A percentile compares a stretch with the other conserved stretches of the same genome.
phyloP scores from a whole-genome alignment of 768 basidiomycete species.

The Termitomyces heimii region DNA sequence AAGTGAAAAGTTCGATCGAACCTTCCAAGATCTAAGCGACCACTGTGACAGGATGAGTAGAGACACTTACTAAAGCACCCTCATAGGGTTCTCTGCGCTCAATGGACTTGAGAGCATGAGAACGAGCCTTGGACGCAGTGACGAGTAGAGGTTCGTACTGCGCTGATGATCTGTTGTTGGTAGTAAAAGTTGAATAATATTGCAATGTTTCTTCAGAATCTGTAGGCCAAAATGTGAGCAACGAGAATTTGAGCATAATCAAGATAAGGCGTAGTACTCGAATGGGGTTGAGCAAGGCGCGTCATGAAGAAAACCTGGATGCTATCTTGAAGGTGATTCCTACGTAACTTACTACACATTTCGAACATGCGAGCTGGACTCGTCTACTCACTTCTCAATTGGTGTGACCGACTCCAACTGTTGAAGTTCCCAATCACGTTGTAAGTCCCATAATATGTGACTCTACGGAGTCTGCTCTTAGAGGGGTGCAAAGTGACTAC shows the following conservation, averaged over 20 bases:
- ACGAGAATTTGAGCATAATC: neutral
- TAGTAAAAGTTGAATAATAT: slow-evolving; percentile 86
- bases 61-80: slow-evolving; percentile 44
- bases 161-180: slow-evolving; percentile 62
- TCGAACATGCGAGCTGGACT: neutral
- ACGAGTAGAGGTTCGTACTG: slow-evolving; percentile 78
- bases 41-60: neutral
- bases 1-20: slow-evolving; percentile 37
- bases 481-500: neutral
- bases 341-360: slow-evolving; percentile 25
- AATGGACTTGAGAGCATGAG: slow-evolving; percentile 52
- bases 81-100: slow-evolving; percentile 63
- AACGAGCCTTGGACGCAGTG: slow-evolving; percentile 67
- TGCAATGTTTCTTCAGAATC: slow-evolving; percentile 79
- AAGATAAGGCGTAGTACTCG: slow-evolving; percentile 44
- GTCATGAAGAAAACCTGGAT: slow-evolving; percentile 55
- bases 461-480: slow-evolving; percentile 38
- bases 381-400: slow-evolving; percentile 36
- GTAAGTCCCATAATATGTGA: slow-evolving; percentile 62
- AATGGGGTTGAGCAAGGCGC: slow-evolving; percentile 73
- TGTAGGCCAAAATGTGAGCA: slow-evolving; percentile 22
- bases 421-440: slow-evolving; percentile 72
- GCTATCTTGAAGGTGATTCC: slow-evolving; percentile 31
- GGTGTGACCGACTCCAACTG: slow-evolving; percentile 43
- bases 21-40: slow-evolving; percentile 17